A percentile compares a stretch with the other conserved stretches of the same genome.
phyloP scores from a whole-genome alignment of 2,329 filamentous ascomycete species.

The Rachicladosporium sp. region DNA sequence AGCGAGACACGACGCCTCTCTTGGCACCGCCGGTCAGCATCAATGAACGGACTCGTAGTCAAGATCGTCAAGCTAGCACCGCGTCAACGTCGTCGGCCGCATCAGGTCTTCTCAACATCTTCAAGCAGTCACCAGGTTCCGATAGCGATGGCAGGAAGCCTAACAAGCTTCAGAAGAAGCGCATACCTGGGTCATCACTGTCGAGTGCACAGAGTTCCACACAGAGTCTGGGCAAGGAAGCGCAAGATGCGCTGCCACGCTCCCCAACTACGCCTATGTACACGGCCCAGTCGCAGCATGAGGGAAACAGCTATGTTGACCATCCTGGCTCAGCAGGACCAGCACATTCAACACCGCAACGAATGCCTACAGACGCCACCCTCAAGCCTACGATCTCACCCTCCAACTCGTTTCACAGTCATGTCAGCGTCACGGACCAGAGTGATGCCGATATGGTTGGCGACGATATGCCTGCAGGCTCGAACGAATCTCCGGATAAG shows the following conservation, averaged over 20 bases:
- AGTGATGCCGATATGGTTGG: constrained; percentile 69
- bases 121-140: constrained; percentile 54
- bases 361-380: constrained; percentile 45
- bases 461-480: constrained; percentile 32
- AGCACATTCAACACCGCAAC: constrained; percentile 71
- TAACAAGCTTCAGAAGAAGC: constrained; percentile 86
- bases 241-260: constrained; percentile 4
- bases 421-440: constrained; percentile 59
- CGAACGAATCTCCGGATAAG: constrained; percentile 27
- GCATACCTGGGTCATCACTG: constrained; percentile 63
- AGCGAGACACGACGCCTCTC: constrained; percentile 25
- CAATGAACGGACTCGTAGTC: constrained; percentile 16
- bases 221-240: constrained; percentile 44
- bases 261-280: constrained; percentile 8
- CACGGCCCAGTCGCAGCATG: not conserved
- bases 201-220: constrained; percentile 85
- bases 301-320: not conserved
- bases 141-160: constrained; percentile 49
- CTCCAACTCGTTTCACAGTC: constrained; percentile 62
- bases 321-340: constrained; percentile 23
- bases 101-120: constrained; percentile 47
- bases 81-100: constrained; percentile 17
- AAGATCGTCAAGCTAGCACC: constrained; percentile 5
- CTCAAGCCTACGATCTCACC: constrained; percentile 61
- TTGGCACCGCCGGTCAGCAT: constrained; percentile 16